Base-by-base conservation (phyloP, 139 green algal genomes). In the Coccomyxa sp. region DNA sequence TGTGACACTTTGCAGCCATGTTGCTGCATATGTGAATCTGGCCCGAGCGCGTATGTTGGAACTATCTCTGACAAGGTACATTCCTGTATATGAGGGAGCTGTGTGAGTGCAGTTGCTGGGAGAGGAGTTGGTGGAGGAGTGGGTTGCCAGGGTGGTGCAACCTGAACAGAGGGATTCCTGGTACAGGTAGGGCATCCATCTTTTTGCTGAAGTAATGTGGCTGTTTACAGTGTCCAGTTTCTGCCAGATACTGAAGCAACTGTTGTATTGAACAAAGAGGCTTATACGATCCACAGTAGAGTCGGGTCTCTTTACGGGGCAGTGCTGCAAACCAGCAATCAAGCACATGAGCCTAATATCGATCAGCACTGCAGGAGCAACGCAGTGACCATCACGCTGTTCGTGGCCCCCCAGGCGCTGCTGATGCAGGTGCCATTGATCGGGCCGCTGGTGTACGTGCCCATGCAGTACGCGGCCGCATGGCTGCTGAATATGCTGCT, bases 401-500 rank as follows among this genome's bases (percentile, higher is more conserved):
- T 81, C 41, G n/a, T 81, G 40, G 41, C 41, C 33, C 77, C 77
- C 16, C 77, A 81, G 27, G 34, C 74, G 39, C 18, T 71, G 68
- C 69, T 81, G 12, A 58, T 81, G 77, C 68, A 39, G 8, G 33
- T 81, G 9, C 77, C 77, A 9, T 34, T 77, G 0, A 40, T 81
- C 64, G 73, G 73, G 39, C 77, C 77, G 2, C 55, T 81, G 18
- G 14, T 77, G 0, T 81, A 76, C 27, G 44, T 81, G 29, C 77
- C 77, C 34, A 71, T 81, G 24, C 77, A 81, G 64, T 68, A 22
- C 24, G 69, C 77, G 36, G 41, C 68, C 3, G 77, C 77, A 31
- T 81, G 77, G 77, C 70, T 81, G 77, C 58, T 77, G 10, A 69
- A 81, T 41, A 14, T 81, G 24, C 34, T 81, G n/a, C 24, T 33